These are phyloP conservation scores for Phytophthora podocarpi DNA, from an alignment of 352 stramenopile genomes.

Conservation along the genomic window DNA sequence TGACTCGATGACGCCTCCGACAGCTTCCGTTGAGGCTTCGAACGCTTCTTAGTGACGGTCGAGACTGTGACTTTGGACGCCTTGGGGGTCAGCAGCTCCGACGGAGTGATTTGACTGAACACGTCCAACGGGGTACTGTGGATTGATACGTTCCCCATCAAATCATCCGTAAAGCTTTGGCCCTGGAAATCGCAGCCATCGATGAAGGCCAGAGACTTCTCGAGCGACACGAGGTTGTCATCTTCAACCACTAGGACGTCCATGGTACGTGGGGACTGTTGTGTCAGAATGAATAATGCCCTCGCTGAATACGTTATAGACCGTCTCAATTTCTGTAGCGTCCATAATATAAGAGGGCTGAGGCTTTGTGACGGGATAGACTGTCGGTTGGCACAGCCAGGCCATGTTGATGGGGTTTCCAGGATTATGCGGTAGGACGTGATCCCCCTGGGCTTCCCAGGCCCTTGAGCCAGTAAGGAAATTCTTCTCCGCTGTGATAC, in stretches of 20 bases:
- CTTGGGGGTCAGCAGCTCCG: conserved; percentile 2
- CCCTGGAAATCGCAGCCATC: conserved; percentile 17
- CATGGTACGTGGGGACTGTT: conserved; percentile 10
- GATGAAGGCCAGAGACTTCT: conserved; percentile 36
- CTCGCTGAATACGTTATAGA: conserved; percentile 21
- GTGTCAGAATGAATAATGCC: conserved; percentile 19
- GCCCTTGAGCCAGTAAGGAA: too few relatives aligned
- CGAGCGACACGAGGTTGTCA: conserved; percentile 26
- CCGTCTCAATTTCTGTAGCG: too few relatives aligned
- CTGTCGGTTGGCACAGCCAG: conserved; percentile 16
- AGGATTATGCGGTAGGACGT: conserved; percentile 11
- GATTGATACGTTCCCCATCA: not conserved
- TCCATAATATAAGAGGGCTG: conserved; percentile 14
- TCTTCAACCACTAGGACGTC: conserved; percentile 27
- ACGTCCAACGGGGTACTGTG: not conserved
- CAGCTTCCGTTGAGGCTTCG: not conserved
- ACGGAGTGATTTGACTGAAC: not conserved
- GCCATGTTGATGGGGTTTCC: conserved; percentile 11
- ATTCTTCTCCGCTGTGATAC: too few relatives aligned
- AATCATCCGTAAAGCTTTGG: not conserved
- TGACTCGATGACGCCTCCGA: conserved; percentile 5
- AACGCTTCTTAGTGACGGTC: not conserved
- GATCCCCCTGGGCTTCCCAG: too few relatives aligned
- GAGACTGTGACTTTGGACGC: not conserved
- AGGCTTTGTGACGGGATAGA: not conserved